A percentile compares a stretch with the other conserved stretches of the same genome.
phyloP scores from a whole-genome alignment of 2,329 filamentous ascomycete species.

The Coniochaeta prunicola region DNA sequence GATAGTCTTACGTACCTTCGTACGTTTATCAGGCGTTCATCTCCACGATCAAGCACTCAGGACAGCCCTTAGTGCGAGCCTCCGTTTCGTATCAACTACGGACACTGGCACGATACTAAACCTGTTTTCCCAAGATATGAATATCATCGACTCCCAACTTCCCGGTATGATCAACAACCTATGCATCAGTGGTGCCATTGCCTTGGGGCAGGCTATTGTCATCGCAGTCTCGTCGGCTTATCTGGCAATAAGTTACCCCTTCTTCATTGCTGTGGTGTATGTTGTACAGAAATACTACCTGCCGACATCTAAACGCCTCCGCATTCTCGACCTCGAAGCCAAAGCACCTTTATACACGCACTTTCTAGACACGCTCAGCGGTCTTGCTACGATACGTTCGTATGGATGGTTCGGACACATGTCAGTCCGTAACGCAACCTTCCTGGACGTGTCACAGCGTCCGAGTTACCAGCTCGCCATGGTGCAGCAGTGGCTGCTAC shows the following conservation, averaged over 20 bases:
- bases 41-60: slow-evolving; percentile 2
- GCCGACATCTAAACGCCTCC: slow-evolving; percentile 36
- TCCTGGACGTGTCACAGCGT: slow-evolving; percentile 20
- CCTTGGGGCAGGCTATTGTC: slow-evolving; percentile 1
- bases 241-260: slow-evolving; percentile 4
- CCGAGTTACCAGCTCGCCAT: slow-evolving; percentile 22
- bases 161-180: slow-evolving; percentile 2
- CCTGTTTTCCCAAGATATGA: slow-evolving; percentile 8
- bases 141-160: slow-evolving; percentile 5
- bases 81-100: slow-evolving; percentile 11
- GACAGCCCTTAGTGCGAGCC: slow-evolving; percentile 1
- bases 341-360: slow-evolving; percentile 35
- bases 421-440: slow-evolving; percentile 19
- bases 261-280: slow-evolving; percentile 22
- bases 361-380: slow-evolving; percentile 34
- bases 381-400: slow-evolving; percentile 35
- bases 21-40: background rate
- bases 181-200: background rate
- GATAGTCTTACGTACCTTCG: background rate
- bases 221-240: slow-evolving; percentile 6
- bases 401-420: slow-evolving; percentile 32
- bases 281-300: slow-evolving; percentile 37
- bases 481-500: slow-evolving; percentile 23
- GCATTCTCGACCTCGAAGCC: slow-evolving; percentile 36
- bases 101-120: slow-evolving; percentile 12